phyloP scores from a whole-genome alignment of 2,329 filamentous ascomycete genomes.

The Grosmannia penicillata region DNA sequence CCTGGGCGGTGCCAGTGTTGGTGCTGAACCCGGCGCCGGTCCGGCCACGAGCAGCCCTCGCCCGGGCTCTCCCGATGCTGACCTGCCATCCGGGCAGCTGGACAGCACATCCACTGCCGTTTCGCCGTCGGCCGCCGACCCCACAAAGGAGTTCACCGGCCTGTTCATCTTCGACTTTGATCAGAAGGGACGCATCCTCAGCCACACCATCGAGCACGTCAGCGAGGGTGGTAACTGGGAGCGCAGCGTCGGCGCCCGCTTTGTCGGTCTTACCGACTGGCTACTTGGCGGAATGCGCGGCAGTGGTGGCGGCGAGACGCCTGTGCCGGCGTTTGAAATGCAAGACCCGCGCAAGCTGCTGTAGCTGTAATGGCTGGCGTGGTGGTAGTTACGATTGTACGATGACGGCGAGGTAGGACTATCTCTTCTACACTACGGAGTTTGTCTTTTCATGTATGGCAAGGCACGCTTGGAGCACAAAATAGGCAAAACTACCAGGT shows the following conservation, averaged over 20 bases:
- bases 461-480: background rate
- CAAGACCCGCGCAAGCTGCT: slow-evolving; percentile 5
- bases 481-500: background rate
- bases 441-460: background rate
- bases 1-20: no score
- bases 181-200: slow-evolving; percentile 64
- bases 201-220: slow-evolving; percentile 87
- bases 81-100: no score
- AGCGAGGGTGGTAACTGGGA: slow-evolving; percentile 77
- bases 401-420: no score
- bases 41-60: no score
- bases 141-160: slow-evolving; percentile 62
- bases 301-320: slow-evolving; percentile 7
- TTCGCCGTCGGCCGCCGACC: no score
- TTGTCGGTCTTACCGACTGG: slow-evolving; percentile 92
- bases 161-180: slow-evolving; percentile 96
- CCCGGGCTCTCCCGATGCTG: no score
- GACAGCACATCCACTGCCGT: no score
- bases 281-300: slow-evolving; percentile 60
- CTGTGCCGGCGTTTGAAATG: slow-evolving; percentile 10
- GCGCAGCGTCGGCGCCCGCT: slow-evolving; percentile 60
- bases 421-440: no score
- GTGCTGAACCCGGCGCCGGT: no score
- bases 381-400: no score
- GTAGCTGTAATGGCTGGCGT: no score